These are phyloP conservation scores for Mycena sanguinolenta DNA, from an alignment of 768 basidiomycete genomes.

Conservation along the genomic window DNA sequence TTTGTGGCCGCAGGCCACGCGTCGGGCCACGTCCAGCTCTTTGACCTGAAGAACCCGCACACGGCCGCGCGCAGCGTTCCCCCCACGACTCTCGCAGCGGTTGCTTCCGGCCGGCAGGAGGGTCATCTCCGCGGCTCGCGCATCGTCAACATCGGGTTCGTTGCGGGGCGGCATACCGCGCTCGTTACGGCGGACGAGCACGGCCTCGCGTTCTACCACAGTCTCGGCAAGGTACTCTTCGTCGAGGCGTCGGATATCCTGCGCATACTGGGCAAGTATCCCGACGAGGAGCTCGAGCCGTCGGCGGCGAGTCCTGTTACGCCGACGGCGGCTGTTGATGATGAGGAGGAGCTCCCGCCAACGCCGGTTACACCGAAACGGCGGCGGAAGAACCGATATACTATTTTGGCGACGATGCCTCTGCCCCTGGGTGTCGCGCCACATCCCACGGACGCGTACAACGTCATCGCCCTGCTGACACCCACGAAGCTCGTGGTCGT, in stretches of 20 bases:
- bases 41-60: conserved; percentile 80
- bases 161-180: conserved; percentile 93
- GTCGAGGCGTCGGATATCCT: conserved; percentile 95
- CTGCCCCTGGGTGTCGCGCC: conserved; percentile 82
- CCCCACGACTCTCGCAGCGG: conserved; percentile 76
- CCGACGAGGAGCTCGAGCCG: conserved; percentile 57
- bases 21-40: conserved; percentile 88
- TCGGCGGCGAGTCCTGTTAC: conserved; percentile 28
- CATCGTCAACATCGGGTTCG: conserved; percentile 87
- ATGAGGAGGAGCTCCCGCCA: conserved; percentile 38
- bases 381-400: conserved; percentile 68
- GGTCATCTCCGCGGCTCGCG: conserved; percentile 86
- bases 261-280: conserved; percentile 93
- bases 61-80: conserved; percentile 76
- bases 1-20: conserved; percentile 91
- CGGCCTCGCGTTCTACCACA: conserved; percentile 96
- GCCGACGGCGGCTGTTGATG: conserved; percentile 19
- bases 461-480: conserved; percentile 88
- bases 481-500: conserved; percentile 93
- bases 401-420: conserved; percentile 83
- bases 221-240: conserved; percentile 92
- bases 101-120: conserved; percentile 85
- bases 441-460: conserved; percentile 84
- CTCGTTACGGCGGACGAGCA: conserved; percentile 91
- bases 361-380: conserved; percentile 48